Evolutionary conservation across 331 rosid species (phyloP).

Genomic region (Phaseolus coccineus): DNA sequence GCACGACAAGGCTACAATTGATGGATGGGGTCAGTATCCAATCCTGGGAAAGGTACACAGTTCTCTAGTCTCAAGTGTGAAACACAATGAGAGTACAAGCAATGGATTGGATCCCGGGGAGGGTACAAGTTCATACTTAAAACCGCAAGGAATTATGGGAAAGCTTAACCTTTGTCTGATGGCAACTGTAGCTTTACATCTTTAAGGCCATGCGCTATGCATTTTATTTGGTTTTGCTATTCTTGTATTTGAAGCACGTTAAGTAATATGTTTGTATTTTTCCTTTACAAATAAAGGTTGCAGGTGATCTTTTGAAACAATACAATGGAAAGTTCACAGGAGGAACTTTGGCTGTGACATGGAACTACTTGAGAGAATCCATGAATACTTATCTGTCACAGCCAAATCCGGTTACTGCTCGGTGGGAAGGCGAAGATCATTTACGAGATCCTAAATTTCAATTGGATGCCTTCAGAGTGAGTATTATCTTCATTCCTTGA

Average conservation of each 20-base stretch:
- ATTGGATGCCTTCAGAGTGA: slow-evolving; percentile 97
- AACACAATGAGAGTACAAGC: too few relatives aligned
- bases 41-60: too few relatives aligned
- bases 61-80: too few relatives aligned
- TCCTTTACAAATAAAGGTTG: slow-evolving; percentile 64
- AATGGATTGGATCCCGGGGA: too few relatives aligned
- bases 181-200: slow-evolving; percentile 16
- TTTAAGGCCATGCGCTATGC: slow-evolving; percentile 5
- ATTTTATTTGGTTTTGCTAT: slow-evolving; percentile 24
- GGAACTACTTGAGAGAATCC: slow-evolving; percentile 93
- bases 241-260: slow-evolving; percentile 11
- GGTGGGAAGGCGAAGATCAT: slow-evolving; percentile 94
- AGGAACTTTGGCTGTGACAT: slow-evolving; percentile 84
- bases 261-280: slow-evolving; percentile 26
- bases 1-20: too few relatives aligned
- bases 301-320: slow-evolving; percentile 87
- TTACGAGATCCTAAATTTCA: slow-evolving; percentile 91
- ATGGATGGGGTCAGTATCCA: too few relatives aligned
- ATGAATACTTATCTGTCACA: slow-evolving; percentile 92
- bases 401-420: slow-evolving; percentile 93
- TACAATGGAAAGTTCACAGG: slow-evolving; percentile 88
- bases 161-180: slow-evolving; percentile 16
- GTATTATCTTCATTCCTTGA: slow-evolving; percentile 46
- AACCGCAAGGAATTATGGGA: not conserved
- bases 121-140: not conserved